A percentile compares a stretch with the other conserved stretches of the same genome.
Evolutionary conservation across 1,139 yeast genomes (phyloP).

Genomic region (Hansenula lynferdii): DNA sequence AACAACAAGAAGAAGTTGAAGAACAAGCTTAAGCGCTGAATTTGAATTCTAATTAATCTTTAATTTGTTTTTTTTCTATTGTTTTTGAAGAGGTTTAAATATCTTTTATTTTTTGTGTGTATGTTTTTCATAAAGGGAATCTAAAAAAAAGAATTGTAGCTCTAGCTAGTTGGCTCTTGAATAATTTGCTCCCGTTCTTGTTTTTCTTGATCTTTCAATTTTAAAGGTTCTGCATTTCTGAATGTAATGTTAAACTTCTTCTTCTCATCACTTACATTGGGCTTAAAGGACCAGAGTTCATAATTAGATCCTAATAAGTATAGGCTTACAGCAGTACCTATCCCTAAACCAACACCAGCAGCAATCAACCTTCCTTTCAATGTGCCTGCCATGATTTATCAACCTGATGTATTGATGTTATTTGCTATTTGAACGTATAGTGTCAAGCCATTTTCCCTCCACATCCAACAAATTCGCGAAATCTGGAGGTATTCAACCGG

Average conservation of each 20-base stretch:
- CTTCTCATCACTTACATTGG: no score
- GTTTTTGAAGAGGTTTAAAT: not conserved
- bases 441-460: no score
- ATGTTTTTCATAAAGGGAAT: conserved; percentile 1
- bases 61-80: not conserved
- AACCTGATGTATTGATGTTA: no score
- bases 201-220: conserved; percentile 21
- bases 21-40: conserved; percentile 5
- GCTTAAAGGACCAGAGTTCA: conserved; percentile 24
- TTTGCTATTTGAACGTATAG: no score
- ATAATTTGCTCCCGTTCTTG: conserved; percentile 18
- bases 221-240: conserved; percentile 29
- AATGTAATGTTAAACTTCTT: conserved; percentile 27
- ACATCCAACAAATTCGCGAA: no score
- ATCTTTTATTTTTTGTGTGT: conserved; percentile 2
- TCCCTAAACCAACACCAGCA: conserved; percentile 24
- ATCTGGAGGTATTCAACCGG: no score
- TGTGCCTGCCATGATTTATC: no score
- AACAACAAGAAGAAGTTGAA: conserved; percentile 13
- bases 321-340: conserved; percentile 26
- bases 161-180: conserved; percentile 18
- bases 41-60: not conserved
- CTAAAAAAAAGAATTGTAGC: not conserved
- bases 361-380: conserved; percentile 28
- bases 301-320: conserved; percentile 27